Evolutionary conservation across 495 filamentous ascomycete genomes (phyloP).

Genomic region (Xylaria telfairii): DNA sequence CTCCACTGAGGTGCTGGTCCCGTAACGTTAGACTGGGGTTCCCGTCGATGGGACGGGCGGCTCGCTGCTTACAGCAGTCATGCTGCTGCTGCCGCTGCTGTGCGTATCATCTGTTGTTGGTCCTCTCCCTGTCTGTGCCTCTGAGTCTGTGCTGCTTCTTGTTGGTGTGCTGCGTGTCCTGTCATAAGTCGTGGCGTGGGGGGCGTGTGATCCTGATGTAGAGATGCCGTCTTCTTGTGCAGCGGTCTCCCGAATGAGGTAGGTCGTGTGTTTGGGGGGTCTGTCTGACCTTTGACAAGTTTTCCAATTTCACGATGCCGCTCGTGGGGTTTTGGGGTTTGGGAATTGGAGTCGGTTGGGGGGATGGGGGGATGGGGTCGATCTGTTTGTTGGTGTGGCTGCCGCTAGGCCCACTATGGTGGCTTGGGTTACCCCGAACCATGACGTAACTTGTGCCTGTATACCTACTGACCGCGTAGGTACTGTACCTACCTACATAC

Average conservation of each 20-base stretch:
- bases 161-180: too few species aligned
- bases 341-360: not conserved
- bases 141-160: too few species aligned
- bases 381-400: not conserved
- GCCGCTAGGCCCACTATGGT: not conserved
- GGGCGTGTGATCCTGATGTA: not conserved
- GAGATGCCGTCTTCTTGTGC: not conserved
- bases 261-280: constrained; percentile 12
- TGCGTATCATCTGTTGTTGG: not conserved
- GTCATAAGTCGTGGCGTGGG: not conserved
- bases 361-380: not conserved
- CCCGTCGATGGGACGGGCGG: not conserved
- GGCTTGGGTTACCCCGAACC: not conserved
- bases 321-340: constrained; percentile 2
- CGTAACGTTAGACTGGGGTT: not conserved
- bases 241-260: constrained; percentile 13
- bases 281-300: not conserved
- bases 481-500: too few species aligned
- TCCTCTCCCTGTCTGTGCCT: not conserved
- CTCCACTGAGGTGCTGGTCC: constrained; percentile 3
- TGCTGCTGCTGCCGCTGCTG: too few species aligned
- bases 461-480: too few species aligned
- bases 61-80: too few species aligned
- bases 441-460: not conserved
- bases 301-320: constrained; percentile 8